These are phyloP conservation scores for Diplocarpon mali DNA, from an alignment of 2,329 filamentous ascomycete species.

Conservation along the genomic window DNA sequence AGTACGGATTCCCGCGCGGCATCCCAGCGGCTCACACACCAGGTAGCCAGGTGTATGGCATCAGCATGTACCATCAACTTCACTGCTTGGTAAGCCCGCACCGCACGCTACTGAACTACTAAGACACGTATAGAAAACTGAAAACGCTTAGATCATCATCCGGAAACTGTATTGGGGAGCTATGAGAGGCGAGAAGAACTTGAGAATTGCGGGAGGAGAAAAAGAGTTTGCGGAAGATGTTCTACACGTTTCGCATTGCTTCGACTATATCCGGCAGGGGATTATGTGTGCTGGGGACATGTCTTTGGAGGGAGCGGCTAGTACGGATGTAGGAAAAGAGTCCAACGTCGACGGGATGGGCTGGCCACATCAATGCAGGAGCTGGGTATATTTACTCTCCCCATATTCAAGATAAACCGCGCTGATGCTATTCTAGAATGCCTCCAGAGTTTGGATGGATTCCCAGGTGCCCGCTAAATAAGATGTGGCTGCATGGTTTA, in stretches of 20 bases:
- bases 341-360: slow-evolving; percentile 3
- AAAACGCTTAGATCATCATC: background rate
- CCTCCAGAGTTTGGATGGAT: too few relatives aligned
- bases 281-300: slow-evolving; percentile 14
- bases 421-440: too few relatives aligned
- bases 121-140: background rate
- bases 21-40: background rate
- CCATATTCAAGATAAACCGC: too few relatives aligned
- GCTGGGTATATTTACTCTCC: background rate
- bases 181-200: background rate
- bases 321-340: background rate
- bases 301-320: slow-evolving; percentile 2
- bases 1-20: background rate
- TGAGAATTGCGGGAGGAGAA: background rate
- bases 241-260: slow-evolving; percentile 9
- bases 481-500: too few relatives aligned
- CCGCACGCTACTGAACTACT: background rate
- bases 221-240: background rate
- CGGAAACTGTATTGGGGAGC: background rate
- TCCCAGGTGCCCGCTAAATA: too few relatives aligned
- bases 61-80: slow-evolving; percentile 8
- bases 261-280: slow-evolving; percentile 11
- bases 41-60: background rate
- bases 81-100: slow-evolving; percentile 4
- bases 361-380: slow-evolving; percentile 3